Base-by-base conservation (phyloP, 2,329 filamentous ascomycete genomes). In the Didymella pomorum region DNA sequence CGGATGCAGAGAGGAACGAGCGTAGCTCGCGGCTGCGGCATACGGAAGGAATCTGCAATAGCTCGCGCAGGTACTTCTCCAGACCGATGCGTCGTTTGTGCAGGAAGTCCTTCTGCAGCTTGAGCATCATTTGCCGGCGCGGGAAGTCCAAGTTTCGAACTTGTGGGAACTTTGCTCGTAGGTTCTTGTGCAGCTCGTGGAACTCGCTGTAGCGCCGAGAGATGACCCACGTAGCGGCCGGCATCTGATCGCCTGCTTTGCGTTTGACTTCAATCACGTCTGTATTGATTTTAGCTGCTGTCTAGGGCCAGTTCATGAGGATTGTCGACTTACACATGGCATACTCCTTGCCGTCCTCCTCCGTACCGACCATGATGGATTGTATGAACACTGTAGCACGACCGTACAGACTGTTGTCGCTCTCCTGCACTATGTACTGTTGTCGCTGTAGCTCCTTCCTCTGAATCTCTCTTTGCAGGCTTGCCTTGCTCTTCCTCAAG, bases 191-290 rank as follows among this genome's bases (percentile, higher is more conserved):
- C 18, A 99, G 86, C 63, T 97, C 93, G 69, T 96, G 93, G 70
- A 99, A 99, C 76, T 98, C 94, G 79, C 93, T 97, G 74, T 99
- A 99, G 65, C 95, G 86, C 56, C 94, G 87, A n/a, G 92, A 91
- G 42, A 99, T 88, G 14, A 89, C 87, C 95, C 95, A 99, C 3
- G 91, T 91, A 0, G 94, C 94, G n/a, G 94, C 92, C 3, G 93
- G 91, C 90, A 98, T 96, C 76, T 96, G 92, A 71, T 98, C 94
- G 16, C 93, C 94, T 2, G 93, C 93, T 70, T 93, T 89, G 58
- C 94, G 86, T 67, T 90, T 89, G 3, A 99, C 94, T 76, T 99
- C 94, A 56, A 99, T 87, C 29, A 96, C 88, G 76, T 97, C 83
- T 85, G 35, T 2, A 37, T 2, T 1, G 12, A 18, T 28, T 49